These are phyloP conservation scores for Acorus gramineus DNA, from an alignment of 106 monocot species.

Conservation along the genomic window DNA sequence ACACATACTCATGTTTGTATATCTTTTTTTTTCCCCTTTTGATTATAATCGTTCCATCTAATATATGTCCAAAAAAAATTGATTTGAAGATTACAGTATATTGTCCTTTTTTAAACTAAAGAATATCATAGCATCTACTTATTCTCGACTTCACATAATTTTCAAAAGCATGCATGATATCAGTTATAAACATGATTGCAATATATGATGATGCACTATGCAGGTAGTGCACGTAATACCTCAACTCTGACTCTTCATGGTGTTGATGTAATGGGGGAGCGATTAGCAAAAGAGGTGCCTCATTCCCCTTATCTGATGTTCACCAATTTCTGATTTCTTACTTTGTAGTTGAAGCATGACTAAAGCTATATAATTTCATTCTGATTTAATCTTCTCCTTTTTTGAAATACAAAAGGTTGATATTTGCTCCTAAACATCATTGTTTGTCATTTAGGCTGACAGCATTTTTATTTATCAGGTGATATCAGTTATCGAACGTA, in stretches of 20 bases:
- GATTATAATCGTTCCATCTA: no score
- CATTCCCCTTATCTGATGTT: no score
- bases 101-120: neutral
- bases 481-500: slow-evolving; percentile 34
- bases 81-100: no score
- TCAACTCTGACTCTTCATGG: slow-evolving; percentile 66
- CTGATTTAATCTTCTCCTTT: neutral
- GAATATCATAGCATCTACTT: neutral
- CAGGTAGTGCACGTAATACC: slow-evolving; percentile 73
- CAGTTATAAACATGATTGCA: neutral
- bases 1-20: no score
- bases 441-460: neutral
- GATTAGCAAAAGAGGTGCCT: slow-evolving; percentile 83
- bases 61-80: no score
- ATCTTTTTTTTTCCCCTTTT: no score
- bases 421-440: neutral
- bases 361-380: no score
- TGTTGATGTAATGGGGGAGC: slow-evolving; percentile 79
- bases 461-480: slow-evolving; percentile 27
- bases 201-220: slow-evolving; percentile 1
- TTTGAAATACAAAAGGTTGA: neutral
- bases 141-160: neutral
- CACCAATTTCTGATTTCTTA: neutral
- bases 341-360: neutral
- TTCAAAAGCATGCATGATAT: neutral